Evolutionary conservation across 108 stramenopile genomes (phyloP), one percentile per base, ranked within the genome.

Genomic region (Skeletonema marinoi): DNA sequence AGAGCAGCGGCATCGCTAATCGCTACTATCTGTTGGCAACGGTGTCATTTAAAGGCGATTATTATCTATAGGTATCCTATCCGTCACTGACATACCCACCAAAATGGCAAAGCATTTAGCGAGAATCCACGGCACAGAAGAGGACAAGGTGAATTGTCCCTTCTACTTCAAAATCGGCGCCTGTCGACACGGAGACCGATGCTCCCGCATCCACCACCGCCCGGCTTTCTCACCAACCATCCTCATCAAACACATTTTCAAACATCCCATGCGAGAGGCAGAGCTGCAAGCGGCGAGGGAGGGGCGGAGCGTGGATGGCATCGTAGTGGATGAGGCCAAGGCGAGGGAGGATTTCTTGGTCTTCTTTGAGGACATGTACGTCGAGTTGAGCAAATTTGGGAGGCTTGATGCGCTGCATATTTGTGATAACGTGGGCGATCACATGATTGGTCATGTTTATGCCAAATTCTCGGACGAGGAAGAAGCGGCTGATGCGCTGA

Each of bases 91-190:
- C 3, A 14, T 4, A 48, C n/a, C 39, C 39, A n/a, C 6, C 39
- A 73, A 9, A 67, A 91, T 91, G 92, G 98, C 98, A n/a, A 88
- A 90, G 54, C 94, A 98, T 74, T 78, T 99, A 38, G 98, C 98
- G 11, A 84, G 97, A n/a, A 98, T 98, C 77, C 98, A 99, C 78
- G 99, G 99, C 12, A 98, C 98, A 7, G 99, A 99, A 85, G 97
- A 98, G 71, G 99, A 99, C 83, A 97, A 97, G 87, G 78, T 98
- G 21, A 99, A 99, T 78, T 99, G 99, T 85, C 98, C 99, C 61
- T 99, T 98, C 82, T 99, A 98, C 85, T 96, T 94, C 87, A 99
- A 99, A 86, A 98, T 99, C 58, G 99, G 98, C 25, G 96, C 96
- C 17, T 98, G 98, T 77, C 91, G 98, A 4, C 97, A 98, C 81